phyloP scores from a whole-genome alignment of 441 rosid species.

The Macaranga tanarius region DNA sequence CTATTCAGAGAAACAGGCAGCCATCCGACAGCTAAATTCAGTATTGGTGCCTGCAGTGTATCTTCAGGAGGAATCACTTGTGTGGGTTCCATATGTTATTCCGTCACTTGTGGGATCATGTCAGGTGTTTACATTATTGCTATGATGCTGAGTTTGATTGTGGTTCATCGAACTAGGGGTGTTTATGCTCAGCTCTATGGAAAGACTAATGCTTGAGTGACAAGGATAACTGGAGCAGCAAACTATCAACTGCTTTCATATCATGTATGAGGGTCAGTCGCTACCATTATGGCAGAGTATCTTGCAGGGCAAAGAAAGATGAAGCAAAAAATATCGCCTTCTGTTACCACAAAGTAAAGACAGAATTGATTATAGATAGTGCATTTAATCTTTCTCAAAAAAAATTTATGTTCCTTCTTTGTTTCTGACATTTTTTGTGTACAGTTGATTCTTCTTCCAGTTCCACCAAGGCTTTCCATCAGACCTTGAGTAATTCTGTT shows the following conservation, averaged over 20 bases:
- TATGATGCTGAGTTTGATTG: constrained; percentile 62
- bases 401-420: neutral
- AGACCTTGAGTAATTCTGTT: too few species aligned
- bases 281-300: neutral
- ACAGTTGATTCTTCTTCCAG: neutral
- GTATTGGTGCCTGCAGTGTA: constrained; percentile 21
- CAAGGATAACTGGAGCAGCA: constrained; percentile 7
- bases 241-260: neutral
- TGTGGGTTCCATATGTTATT: constrained; percentile 69
- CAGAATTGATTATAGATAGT: neutral
- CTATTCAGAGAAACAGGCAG: constrained; percentile 75
- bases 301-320: neutral
- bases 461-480: too few species aligned
- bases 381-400: neutral
- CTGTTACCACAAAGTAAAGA: neutral
- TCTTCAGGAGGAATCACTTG: constrained; percentile 55
- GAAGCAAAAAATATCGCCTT: neutral
- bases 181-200: constrained; percentile 76
- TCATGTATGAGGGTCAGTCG: neutral
- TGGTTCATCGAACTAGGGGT: constrained; percentile 63
- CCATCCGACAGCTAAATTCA: constrained; percentile 22
- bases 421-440: neutral
- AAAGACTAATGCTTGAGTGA: constrained; percentile 33
- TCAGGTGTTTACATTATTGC: constrained; percentile 74
- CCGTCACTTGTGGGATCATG: constrained; percentile 75